Evolutionary conservation across 495 filamentous ascomycete species (phyloP), one percentile per base, ranked within the genome.

Genomic region (Aspergillus bridgeri): DNA sequence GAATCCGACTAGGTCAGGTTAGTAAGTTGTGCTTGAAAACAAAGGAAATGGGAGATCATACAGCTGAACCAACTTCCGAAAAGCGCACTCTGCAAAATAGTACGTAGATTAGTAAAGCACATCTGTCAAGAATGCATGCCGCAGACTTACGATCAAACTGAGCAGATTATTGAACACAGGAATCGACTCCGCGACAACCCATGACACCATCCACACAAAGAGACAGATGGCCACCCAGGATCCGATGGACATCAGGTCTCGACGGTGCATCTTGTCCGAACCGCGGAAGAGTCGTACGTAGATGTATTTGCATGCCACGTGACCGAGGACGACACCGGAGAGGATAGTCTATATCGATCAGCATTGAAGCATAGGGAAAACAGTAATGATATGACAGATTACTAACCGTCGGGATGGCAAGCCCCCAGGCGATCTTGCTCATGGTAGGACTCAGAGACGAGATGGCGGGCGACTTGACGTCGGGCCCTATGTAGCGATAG

Each of bases 381-480:
- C 5, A 48, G 11, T 8, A 9, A 19, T 21, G 8, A 19, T 3
- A 5, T 5, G 9, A 56, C 11, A 23, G 11, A n/a, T 22, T 4
- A 73, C 64, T 50, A 18, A 64, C 84, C 17, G 88, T 90, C 0
- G 90, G 90, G 18, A 89, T 74, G 17, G 89, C 89, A 56, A 94
- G 70, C 19, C 89, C 90, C 65, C 87, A 94, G 6, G 89, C 86
- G 48, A 77, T 62, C 74, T 91, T 92, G 60, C 82, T 81, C 29
- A 93, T 66, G 0, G 83, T 22, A 0, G 75, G 74, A 11, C 82
- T 79, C 15, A 86, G 78, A 0, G 87, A 87, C 17, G 83, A 79
- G 3, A 94, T 79, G 4, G 89, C 89, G 0, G 90, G 90, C 0
- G 86, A 86, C 29, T 74, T 59, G 48, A 94, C 89, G n/a, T 75